phyloP scores from a whole-genome alignment of 176 grass and related monocot species.

The Phoenix roebelenii region DNA sequence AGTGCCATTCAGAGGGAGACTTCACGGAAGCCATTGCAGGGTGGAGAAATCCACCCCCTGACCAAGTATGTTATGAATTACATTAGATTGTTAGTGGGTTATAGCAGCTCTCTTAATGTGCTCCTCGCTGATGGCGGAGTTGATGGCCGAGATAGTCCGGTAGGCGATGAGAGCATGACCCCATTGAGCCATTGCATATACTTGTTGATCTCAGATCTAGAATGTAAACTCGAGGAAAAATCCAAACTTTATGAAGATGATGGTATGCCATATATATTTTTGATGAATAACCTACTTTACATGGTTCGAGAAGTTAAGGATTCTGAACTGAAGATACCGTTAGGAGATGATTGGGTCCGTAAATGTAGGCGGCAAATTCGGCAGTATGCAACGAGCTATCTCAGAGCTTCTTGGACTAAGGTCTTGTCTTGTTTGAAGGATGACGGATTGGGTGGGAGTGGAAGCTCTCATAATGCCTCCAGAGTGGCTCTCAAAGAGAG shows the following conservation, averaged over 20 bases:
- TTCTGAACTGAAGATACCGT: constrained; percentile 67
- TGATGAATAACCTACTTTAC: constrained; percentile 95
- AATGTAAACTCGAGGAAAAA: constrained; percentile 74
- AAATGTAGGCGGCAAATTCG: constrained; percentile 67
- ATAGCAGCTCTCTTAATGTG: constrained; percentile 46
- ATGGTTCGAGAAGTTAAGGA: constrained; percentile 88
- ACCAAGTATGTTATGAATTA: constrained; percentile 92
- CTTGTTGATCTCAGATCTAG: constrained; percentile 58
- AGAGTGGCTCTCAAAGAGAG: constrained; percentile 71
- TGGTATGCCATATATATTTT: constrained; percentile 74
- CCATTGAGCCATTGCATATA: constrained; percentile 52
- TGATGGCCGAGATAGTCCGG: constrained; percentile 20
- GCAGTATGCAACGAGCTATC: constrained; percentile 70
- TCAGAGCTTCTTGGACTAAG: constrained; percentile 69
- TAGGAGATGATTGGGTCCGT: constrained; percentile 91
- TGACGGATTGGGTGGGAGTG: constrained; percentile 51
- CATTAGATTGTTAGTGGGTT: constrained; percentile 54
- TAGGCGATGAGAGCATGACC: constrained; percentile 35
- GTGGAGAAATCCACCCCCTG: constrained; percentile 75
- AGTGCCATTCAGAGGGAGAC: constrained; percentile 57
- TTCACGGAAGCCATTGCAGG: constrained; percentile 45
- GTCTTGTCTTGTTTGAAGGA: constrained; percentile 77
- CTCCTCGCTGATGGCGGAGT: constrained; percentile 35
- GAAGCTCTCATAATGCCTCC: constrained; percentile 38
- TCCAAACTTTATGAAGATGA: constrained; percentile 69